Evolutionary conservation across 768 basidiomycete genomes (phyloP).

Genomic region (Xerocomus potaroensis): DNA sequence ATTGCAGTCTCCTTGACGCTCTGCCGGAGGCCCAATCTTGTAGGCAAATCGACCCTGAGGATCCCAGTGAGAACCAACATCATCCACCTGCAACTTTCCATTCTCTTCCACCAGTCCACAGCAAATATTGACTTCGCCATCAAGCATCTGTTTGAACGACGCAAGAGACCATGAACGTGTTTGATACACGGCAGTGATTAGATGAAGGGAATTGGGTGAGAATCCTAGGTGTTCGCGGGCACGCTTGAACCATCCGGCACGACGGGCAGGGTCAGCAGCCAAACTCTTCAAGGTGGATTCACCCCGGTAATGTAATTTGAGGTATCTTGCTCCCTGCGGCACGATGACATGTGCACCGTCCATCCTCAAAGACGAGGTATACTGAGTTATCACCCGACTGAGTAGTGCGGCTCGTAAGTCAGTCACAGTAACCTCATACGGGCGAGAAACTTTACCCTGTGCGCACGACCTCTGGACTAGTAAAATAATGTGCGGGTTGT

Average conservation of each 20-base stretch:
- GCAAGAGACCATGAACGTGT: slow-evolving; percentile 1
- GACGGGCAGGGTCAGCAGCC: background rate
- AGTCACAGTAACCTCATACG: too few species aligned
- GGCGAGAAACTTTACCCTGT: too few species aligned
- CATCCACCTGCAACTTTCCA: background rate
- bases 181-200: background rate
- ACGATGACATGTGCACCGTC: slow-evolving; percentile 1
- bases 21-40: background rate
- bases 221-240: background rate
- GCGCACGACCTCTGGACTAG: too few species aligned
- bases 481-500: too few species aligned
- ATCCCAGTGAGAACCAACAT: background rate
- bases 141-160: background rate
- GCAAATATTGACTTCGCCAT: background rate
- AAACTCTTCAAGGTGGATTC: background rate
- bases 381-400: background rate
- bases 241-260: background rate
- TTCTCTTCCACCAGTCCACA: slow-evolving; percentile 1
- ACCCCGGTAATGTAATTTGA: background rate
- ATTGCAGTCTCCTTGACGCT: background rate
- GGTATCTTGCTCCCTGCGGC: too few species aligned
- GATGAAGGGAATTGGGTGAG: background rate
- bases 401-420: too few species aligned
- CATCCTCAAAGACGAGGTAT: background rate
- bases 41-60: background rate